Base-by-base conservation (phyloP, 2,329 filamentous ascomycete species). In the Cladosporium velox region DNA sequence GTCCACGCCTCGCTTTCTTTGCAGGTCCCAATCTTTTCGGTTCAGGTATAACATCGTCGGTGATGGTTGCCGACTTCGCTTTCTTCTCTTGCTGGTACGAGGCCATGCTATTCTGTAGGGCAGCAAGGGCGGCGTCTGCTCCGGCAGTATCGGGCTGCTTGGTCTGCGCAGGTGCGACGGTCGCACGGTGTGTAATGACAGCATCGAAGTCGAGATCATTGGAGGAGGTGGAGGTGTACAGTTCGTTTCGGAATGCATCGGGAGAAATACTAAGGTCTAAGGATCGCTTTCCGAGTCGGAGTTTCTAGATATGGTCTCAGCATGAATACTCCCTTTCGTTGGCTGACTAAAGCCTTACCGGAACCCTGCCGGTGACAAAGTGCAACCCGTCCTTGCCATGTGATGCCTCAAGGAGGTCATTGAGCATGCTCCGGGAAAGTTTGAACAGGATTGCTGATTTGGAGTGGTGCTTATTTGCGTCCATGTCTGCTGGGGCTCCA, bases 71-170 rank as follows among this genome's bases (percentile, higher is more conserved):
- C 32, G 75, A 72, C 74, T 86, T 87, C 44, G 86, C 86, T 75
- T 87, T 83, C 76, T 87, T 88, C 69, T 86, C 82, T 72, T 87
- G 81, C 72, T 87, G 81, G 61, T 86, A 82, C 26, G 85, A 83
- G 67, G 83, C 87, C 74, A 89, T 80, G 72, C 81, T 87, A 74
- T 81, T 85, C 75, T 87, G 83, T 64, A 89, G 79, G 47, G 82
- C 83, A 63, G 85, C 85, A 75, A 89, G 76, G 32, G 87, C 87
- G 67, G 84, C 83, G 74, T 89, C 87, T 47, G 83, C 83, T 67
- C 83, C 84, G 32, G 84, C 83, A 52, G 83, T 85, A 41, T 80
- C 83, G 6, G 75, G 81, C 41, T 64, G 49, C 57, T 70, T 73
- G 4, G 64, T 34, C 18, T 41, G 64, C 24, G n/a, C 32, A n/a